These are phyloP conservation scores for Lentinula aciculospora DNA, from an alignment of 768 basidiomycete species.

Conservation along the genomic window DNA sequence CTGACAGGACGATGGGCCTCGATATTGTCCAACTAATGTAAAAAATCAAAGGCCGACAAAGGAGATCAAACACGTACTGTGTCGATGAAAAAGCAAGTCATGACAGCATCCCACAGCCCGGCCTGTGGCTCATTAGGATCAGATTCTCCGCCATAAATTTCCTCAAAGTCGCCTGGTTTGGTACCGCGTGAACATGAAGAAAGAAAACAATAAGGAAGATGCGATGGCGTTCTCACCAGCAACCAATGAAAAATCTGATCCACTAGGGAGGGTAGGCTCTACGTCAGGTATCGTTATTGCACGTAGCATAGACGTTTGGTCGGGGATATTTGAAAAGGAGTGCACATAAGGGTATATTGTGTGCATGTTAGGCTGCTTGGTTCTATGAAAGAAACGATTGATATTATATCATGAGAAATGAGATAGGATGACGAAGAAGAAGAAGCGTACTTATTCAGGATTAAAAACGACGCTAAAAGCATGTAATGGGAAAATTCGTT, in stretches of 20 bases:
- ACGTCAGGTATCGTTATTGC: constrained; percentile 79
- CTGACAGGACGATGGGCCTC: too few species aligned
- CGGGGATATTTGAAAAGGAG: constrained; percentile 79
- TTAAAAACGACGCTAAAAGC: constrained; percentile 84
- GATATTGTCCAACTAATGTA: not conserved
- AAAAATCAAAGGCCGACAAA: too few species aligned
- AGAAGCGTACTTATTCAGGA: constrained; percentile 69
- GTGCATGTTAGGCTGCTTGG: constrained; percentile 60
- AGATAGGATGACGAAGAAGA: not conserved
- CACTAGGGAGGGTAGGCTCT: constrained; percentile 60
- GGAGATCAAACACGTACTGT: constrained; percentile 75
- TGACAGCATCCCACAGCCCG: constrained; percentile 81
- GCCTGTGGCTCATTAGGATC: constrained; percentile 59
- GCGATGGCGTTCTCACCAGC: constrained; percentile 44
- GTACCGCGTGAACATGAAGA: not conserved
- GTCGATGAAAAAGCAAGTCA: constrained; percentile 98
- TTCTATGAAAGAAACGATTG: constrained; percentile 31
- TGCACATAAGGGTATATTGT: constrained; percentile 88
- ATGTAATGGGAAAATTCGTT: constrained; percentile 97
- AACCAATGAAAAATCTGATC: constrained; percentile 74
- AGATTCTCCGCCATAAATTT: constrained; percentile 69
- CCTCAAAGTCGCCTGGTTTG: constrained; percentile 75
- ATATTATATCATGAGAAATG: not conserved
- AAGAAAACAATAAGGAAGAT: constrained; percentile 11
- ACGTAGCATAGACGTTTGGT: constrained; percentile 55